Base-by-base conservation (phyloP, 83 land plant genomes). In the Diphasiastrum complanatum region DNA sequence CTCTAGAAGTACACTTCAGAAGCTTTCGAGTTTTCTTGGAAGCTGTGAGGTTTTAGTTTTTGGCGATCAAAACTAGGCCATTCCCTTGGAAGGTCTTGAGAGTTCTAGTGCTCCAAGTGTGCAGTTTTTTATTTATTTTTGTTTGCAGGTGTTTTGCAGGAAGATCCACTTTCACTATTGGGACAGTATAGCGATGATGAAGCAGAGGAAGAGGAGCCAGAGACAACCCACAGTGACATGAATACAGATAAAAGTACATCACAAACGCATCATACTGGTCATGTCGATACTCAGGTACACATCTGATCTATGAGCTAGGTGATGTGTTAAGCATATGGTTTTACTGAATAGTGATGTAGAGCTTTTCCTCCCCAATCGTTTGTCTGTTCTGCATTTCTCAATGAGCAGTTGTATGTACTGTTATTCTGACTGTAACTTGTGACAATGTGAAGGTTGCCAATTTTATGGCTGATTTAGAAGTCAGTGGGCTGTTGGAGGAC, bases 161-260 rank as follows among this genome's bases (percentile, higher is more conserved):
- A 70, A 32, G 83, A 85, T 66, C 86, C 97, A 6, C 53, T 91
- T 38, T 65, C 82, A 12, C 70, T 91, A 27, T 85, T 91, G 53
- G 97, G 83, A 29, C 97, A 91, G 67, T 91, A 91, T 45, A 86
- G 93, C 72, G 97, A 84, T 66, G 89, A 84, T 61, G 92, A 91
- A 27, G 51, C 56, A 28, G 86, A 78, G 47, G 84, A 77, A 49
- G 81, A 75, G 32, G 73, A 72, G 18, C 48, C 41, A 37, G 61
- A 70, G 20, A 46, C 47, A 22, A 47, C 27, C 12, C 43, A 54
- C 16, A 10, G 22, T 54, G 65, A 58, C n/a, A n/a, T n/a, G n/a
- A n/a, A n/a, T 38, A 20, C 14, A 32, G 29, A 22, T 19, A 56
- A 49, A 11, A 67, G 43, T 27, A 69, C 26, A 40, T 52, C 67